Evolutionary conservation across 1,139 yeast genomes (phyloP), one percentile per base, ranked within the genome.

Genomic region (Scheffersomyces parashehatae): DNA sequence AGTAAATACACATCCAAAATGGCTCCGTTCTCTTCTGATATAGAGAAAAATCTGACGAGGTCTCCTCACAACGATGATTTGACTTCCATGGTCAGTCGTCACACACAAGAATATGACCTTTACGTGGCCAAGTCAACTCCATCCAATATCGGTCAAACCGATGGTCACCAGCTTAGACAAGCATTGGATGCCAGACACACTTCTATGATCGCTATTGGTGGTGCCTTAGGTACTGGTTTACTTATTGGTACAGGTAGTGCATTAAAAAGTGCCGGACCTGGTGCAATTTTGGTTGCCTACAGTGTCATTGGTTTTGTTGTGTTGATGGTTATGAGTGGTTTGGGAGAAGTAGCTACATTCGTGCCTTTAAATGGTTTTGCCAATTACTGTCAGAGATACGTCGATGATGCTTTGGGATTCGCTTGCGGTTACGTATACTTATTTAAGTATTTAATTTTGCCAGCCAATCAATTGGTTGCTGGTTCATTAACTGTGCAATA

Each of bases 261-360:
- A 1, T 68, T 85, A 49, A 70, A 74, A 29, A 62, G 72, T 5
- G 88, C 86, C 5, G 93, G 93, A 15, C 90, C 91, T 3, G 90
- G 77, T 12, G 77, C 87, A 33, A 75, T 84, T 40, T 70, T 85
- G 38, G 70, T 85, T 36, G 75, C 88, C 4, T 85, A 83, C 57
- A 61, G 77, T 9, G 57, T 81, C 41, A 81, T 84, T 52, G 90
- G 90, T 16, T 59, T 81, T 35, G 70, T 82, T 42, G 90, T 84
- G 29, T 85, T 74, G 56, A 74, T 81, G 69, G 87, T 83, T 38
- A 82, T 85, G 88, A 70, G 82, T 50, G 83, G 83, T 12, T 69
- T 85, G 42, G 90, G 91, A 38, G 93, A 85, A 64, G 81, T 85
- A 69, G 87, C 89, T n/a, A 74, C 89, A 12, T 83, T 77, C 54